Conservation (phyloP, 1,284 basidiomycete genomes). For the Ganoderma sinense region DNA sequence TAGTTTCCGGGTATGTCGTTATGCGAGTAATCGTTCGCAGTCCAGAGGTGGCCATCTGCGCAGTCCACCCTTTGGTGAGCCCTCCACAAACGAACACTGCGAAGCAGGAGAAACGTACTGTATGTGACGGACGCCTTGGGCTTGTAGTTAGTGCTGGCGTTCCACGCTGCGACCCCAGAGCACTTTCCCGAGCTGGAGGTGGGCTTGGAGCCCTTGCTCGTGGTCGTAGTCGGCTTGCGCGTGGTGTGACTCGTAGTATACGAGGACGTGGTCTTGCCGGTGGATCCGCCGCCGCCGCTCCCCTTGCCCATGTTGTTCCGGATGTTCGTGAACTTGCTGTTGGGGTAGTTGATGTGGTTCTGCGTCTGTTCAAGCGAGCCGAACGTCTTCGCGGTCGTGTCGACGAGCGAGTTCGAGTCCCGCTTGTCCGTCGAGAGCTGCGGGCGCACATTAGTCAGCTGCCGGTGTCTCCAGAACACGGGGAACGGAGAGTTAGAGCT, state of each 20-base stretch:
- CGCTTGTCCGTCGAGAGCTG: slow-evolving; percentile 71
- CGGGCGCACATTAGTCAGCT: slow-evolving; percentile 20
- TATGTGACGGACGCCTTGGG: neutral
- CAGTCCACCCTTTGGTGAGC: neutral
- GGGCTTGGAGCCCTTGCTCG: neutral
- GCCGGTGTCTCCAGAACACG: neutral
- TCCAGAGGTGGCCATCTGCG: neutral
- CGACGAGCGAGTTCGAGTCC: slow-evolving; percentile 64
- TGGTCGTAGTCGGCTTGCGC: slow-evolving; percentile 10
- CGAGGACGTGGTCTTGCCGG: neutral
- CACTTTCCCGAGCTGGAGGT: neutral
- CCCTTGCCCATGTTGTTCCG: slow-evolving; percentile 62
- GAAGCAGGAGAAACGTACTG: neutral
- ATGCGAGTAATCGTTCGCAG: neutral
- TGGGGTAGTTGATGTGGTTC: slow-evolving; percentile 75
- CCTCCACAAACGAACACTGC: no score
- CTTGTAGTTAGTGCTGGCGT: neutral
- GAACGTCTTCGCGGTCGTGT: slow-evolving; percentile 53
- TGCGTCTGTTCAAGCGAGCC: slow-evolving; percentile 65
- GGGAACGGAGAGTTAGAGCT: neutral
- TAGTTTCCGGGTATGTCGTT: neutral
- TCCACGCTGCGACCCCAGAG: neutral
- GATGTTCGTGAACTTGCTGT: slow-evolving; percentile 76
- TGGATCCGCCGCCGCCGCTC: slow-evolving; percentile 8
- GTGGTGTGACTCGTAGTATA: slow-evolving; percentile 27